Evolutionary conservation across 768 basidiomycete genomes (phyloP).

Genomic region (Boletus rubescentipes): DNA sequence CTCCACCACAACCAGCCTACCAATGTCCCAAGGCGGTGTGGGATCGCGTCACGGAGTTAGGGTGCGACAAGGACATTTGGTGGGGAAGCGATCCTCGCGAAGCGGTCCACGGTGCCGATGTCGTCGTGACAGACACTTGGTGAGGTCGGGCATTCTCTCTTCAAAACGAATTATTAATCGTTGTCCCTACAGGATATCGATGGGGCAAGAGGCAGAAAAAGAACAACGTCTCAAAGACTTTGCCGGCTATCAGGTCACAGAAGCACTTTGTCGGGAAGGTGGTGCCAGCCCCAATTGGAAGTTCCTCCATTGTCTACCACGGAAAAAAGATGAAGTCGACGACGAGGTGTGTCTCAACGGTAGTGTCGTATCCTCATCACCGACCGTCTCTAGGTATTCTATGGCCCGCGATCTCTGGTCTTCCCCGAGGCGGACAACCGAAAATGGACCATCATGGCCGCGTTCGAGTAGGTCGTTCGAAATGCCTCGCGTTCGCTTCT

Average conservation of each 20-base stretch:
- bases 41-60: slow-evolving; percentile 75
- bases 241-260: slow-evolving; percentile 91
- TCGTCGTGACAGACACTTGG: slow-evolving; percentile 99
- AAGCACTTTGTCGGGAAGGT: slow-evolving; percentile 74
- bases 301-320: slow-evolving; percentile 94
- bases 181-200: slow-evolving; percentile 74
- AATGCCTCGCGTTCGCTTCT: background rate
- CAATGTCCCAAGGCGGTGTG: slow-evolving; percentile 73
- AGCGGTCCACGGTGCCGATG: slow-evolving; percentile 86
- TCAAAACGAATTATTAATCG: background rate
- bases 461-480: slow-evolving; percentile 70
- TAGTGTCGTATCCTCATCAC: background rate
- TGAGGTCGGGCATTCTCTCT: slow-evolving; percentile 30
- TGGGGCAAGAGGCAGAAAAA: slow-evolving; percentile 98
- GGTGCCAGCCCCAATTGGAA: slow-evolving; percentile 87
- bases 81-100: slow-evolving; percentile 81
- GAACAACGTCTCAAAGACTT: slow-evolving; percentile 84
- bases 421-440: slow-evolving; percentile 96
- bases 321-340: slow-evolving; percentile 91
- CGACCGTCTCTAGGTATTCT: slow-evolving; percentile 66
- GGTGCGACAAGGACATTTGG: slow-evolving; percentile 67
- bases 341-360: slow-evolving; percentile 68
- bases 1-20: slow-evolving; percentile 61
- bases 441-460: slow-evolving; percentile 94
- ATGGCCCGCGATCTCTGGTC: slow-evolving; percentile 86